Evolutionary conservation across 208 protist genomes (phyloP), one percentile per base, ranked within the genome.

Genomic region (Acanthamoeba royreba): DNA sequence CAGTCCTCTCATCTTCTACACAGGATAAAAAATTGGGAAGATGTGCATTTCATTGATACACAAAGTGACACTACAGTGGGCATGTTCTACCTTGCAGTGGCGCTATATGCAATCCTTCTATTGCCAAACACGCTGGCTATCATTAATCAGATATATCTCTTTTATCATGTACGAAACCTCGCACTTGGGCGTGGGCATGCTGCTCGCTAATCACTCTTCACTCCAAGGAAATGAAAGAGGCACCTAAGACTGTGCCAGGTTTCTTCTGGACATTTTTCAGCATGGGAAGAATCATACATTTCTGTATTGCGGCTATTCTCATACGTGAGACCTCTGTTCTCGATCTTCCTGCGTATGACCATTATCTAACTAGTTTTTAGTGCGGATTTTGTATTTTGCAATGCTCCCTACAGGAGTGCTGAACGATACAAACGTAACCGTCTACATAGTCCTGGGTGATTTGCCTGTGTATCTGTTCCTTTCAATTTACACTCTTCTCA

Each of bases 201-300:
- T 8, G 55, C 55, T 49, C 22, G 31, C 46, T 42, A 1, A 79
- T 52, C 35, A 4, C 7, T 47, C 4, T 28, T 49, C 72, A 25
- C 40, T 46, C 72, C 22, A 0, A 85, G 74, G 74, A 85, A 42
- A 25, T 85, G 74, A 4, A 31, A 13, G 74, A 85, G 28, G 9
- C 43, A 45, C 43, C n/a, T 1, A 53, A 53, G 25, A 53, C 31
- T 45, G 46, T 47, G 28, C 43, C 9, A 17, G 8, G 43, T 40
- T 17, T 53, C n/a, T 0, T 31, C 43, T 85, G 74, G 74, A 85
- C 40, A 4, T 45, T 85, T 17, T 45, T 85, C n/a, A 55, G 43
- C n/a, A 85, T 85, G 74, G 74, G 74, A 22, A 40, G 74, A 22
- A 85, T 85, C 74, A 85, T 85, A 40, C 74, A 85, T 45, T 85